Evolutionary conservation across 2,329 filamentous ascomycete genomes (phyloP).

Genomic region (Alternaria sp.): DNA sequence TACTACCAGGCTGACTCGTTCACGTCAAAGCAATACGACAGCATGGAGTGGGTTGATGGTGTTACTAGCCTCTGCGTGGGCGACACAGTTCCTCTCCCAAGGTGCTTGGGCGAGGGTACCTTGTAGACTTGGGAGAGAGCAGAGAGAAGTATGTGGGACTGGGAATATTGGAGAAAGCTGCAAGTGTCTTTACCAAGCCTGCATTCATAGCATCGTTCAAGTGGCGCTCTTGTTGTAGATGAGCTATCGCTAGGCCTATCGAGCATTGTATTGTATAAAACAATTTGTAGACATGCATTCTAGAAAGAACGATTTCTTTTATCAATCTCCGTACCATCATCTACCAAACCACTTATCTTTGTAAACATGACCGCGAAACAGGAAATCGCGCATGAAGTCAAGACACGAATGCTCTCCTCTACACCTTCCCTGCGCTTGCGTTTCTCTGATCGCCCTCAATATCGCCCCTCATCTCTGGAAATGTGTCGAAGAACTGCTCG

Average conservation of each 20-base stretch:
- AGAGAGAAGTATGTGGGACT: background rate
- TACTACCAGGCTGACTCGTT: slow-evolving; percentile 51
- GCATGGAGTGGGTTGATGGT: slow-evolving; percentile 54
- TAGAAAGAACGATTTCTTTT: background rate
- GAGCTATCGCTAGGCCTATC: background rate
- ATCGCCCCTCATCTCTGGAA: slow-evolving; percentile 42
- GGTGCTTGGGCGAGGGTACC: slow-evolving; percentile 50
- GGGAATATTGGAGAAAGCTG: rapidly evolving
- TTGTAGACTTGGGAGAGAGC: slow-evolving; percentile 18
- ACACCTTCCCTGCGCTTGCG: too few relatives aligned
- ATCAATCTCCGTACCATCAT: too few relatives aligned
- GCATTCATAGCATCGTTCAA: background rate
- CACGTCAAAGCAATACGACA: slow-evolving; percentile 40
- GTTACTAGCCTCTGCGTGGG: slow-evolving; percentile 51
- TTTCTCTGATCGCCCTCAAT: slow-evolving; percentile 40
- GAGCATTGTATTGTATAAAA: background rate
- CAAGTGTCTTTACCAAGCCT: background rate
- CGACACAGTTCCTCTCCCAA: slow-evolving; percentile 49
- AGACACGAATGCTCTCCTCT: too few relatives aligned
- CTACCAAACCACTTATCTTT: too few relatives aligned
- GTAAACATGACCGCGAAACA: too few relatives aligned
- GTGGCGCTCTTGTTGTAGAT: background rate
- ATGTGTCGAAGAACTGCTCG: slow-evolving; percentile 37
- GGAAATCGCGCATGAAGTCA: too few relatives aligned
- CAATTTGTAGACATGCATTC: background rate